Evolutionary conservation across 2,329 filamentous ascomycete species (phyloP).

Genomic region (Trichoderma citrinoviride): DNA sequence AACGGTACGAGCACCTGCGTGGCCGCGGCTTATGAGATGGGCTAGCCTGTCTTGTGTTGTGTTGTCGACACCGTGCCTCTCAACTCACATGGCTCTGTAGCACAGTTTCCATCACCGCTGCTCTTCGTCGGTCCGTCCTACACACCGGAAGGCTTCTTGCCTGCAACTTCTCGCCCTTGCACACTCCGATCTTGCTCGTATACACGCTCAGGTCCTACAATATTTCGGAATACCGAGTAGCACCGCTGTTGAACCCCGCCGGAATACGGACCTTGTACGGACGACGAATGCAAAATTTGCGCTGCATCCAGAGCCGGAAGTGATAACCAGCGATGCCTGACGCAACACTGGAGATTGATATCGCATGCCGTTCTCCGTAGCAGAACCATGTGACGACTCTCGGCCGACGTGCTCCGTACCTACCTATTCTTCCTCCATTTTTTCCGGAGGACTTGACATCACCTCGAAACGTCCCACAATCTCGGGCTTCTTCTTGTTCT

Average conservation of each 20-base stretch:
- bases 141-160: not conserved
- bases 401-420: not conserved
- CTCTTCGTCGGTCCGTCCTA: not conserved
- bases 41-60: not conserved
- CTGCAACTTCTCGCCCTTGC: not conserved
- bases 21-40: not conserved
- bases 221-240: not conserved
- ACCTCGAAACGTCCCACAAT: not conserved
- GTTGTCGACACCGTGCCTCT: not conserved
- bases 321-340: no score
- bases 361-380: no score
- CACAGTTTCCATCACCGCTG: not conserved
- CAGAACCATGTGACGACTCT: not conserved
- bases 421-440: not conserved
- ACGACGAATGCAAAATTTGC: not conserved
- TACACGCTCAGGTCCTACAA: not conserved
- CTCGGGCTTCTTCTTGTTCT: not conserved
- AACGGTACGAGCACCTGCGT: not conserved
- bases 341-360: no score
- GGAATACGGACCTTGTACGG: not conserved
- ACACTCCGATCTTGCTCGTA: not conserved
- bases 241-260: not conserved
- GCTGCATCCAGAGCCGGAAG: no score
- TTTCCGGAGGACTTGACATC: not conserved
- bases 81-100: not conserved